Evolutionary conservation across 2,329 filamentous ascomycete species (phyloP).

Genomic region (Talaromyces islandicus): DNA sequence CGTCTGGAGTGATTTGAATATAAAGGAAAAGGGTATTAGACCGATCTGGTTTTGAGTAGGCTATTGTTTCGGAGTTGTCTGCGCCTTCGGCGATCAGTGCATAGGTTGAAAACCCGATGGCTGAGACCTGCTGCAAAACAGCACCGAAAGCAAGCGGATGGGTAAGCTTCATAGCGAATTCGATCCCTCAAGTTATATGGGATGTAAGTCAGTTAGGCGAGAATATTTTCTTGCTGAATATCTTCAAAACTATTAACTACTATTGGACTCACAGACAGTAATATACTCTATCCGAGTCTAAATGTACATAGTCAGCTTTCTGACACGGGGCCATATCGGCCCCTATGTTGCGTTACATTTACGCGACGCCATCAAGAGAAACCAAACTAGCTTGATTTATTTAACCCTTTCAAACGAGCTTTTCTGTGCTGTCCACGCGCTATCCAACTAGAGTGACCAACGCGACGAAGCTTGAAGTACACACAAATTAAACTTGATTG

Average conservation of each 20-base stretch:
- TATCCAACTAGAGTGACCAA: background rate
- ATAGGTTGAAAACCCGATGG: constrained; percentile 6
- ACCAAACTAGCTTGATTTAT: background rate
- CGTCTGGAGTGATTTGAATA: constrained; percentile 3
- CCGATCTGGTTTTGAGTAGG: background rate
- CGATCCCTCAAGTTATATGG: background rate
- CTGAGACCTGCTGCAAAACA: background rate
- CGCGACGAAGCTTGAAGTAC: background rate
- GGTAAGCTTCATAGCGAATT: background rate
- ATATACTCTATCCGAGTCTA: background rate
- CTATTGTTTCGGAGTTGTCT: constrained; percentile 2
- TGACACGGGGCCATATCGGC: background rate
- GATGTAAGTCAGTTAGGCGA: background rate
- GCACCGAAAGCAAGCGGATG: background rate
- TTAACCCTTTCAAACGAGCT: background rate
- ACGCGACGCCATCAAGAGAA: background rate
- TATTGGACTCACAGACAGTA: background rate
- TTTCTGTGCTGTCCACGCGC: too few relatives aligned
- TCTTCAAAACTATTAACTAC: background rate
- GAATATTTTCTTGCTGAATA: background rate
- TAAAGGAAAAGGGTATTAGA: constrained; percentile 5
- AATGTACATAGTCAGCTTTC: background rate
- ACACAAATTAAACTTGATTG: background rate
- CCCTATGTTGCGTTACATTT: background rate
- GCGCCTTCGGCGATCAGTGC: background rate